Evolutionary conservation across 345 rosid genomes (phyloP), one percentile per base, ranked within the genome.

Genomic region (Balakata baccata): DNA sequence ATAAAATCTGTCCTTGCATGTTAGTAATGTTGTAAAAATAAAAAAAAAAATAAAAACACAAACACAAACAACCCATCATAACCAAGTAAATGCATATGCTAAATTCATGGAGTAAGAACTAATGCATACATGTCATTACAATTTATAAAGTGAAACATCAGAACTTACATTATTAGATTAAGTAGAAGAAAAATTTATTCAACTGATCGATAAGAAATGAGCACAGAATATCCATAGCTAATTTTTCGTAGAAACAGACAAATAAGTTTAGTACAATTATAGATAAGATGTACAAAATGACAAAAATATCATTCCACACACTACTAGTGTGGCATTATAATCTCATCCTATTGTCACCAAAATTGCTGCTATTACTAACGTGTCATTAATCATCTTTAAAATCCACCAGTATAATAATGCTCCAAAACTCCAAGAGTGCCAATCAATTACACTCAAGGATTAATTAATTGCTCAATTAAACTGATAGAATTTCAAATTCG

Each of bases 1-100:
- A 95, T 76, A 92, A 77, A 81, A 92, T 92, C 98, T 95, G 97
- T 74, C 53, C 52, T 65, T 69, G 80, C 29, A 70, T 52, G 63
- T 63, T 71, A 81, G 81, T 68, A 72, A n/a, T 64, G 57, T 20
- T 10, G 34, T 66, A 25, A 47, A 29, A 29, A 29, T 29, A 29
- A 29, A 29, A 29, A 1, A 29, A 29, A 29, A 29, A 29, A 29
- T 29, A 29, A 29, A 29, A 29, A 29, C 34, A 29, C 34, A 29
- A 29, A 29, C 34, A 29, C 34, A 29, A 29, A 29, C 34, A 29
- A 29, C 34, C 34, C 34, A 29, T 29, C 39, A 52, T 53, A 34
- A n/a, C 20, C 20, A 18, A 11, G 14, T 3, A 0, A 34, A 47
- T 64, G 45, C 38, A 13, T 22, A 70, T 45, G 62, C 54, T 56